Base-by-base conservation (phyloP, 768 basidiomycete species). In the Leccinum arenicola region DNA sequence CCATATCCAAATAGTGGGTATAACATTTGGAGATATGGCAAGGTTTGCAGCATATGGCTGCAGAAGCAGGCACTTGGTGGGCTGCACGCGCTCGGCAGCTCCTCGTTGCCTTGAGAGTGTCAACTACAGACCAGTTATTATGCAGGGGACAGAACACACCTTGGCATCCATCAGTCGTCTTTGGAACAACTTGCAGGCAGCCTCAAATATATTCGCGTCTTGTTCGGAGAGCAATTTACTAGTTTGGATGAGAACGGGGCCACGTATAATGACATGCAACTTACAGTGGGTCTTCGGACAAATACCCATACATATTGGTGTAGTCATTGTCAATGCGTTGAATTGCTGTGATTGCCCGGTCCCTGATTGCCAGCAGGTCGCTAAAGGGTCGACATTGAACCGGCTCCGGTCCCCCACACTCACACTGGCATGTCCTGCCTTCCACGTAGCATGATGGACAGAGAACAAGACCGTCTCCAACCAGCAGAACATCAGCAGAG, bases 361-460 rank as follows among this genome's bases (percentile, higher is more conserved):
- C 77, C 38, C 84, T 78, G 49, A 74, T 73, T 21, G 64, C 50
- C 11, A 84, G 57, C 3, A 93, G 73, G 1, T 76, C 67, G 1
- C 70, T 62, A 58, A 86, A 83, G 1, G 78, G 73, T 45, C 81
- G 80, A 64, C 77, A 80, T 66, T 90, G 89, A 59, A 78, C 76
- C 0, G 88, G 84, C 12, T 72, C 61, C 90, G 93, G 90, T 8
- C 60, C 48, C 23, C 67, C 73, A 65, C 91, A 93, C 35, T 59
- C 73, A 65, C 91, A 93, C 35, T 59, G 63, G 65, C 92, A 94
- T n/a, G 77, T 81, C 29, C 92, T 81, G 11, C 92, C 92, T 66
- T 93, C 91, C 5, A 80, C 80, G 66, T 87, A 93, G 71, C 92
- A 94, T 11, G 77, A 77, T 0, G 88, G 74, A 70, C 92, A 94